Base-by-base conservation (phyloP, 2,329 filamentous ascomycete species). In the Aciculosporium take region DNA sequence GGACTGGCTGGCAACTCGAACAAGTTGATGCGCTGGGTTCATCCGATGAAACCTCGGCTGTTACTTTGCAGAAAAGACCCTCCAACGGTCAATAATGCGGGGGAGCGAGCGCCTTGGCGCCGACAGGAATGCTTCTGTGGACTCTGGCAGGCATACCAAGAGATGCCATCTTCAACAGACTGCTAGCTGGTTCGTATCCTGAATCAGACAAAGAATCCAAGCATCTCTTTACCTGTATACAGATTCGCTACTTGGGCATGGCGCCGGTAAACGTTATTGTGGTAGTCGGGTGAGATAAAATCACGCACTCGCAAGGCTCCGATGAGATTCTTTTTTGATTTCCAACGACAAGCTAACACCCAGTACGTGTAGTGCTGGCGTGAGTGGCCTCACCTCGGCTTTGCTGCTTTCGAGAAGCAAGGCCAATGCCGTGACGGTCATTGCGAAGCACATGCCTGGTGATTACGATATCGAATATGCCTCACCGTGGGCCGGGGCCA, bases 381-480 rank as follows among this genome's bases (percentile, higher is more conserved):
- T 74, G 34, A 63, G 63, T 24, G 70, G 70, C 45, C 60, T 74
- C 44, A 73, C 70, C 12, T 63, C 66, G 33, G 70, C 70, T 3
- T 55, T 71, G 32, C 53, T 69, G 35, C 59, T 74, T 27, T 62
- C 69, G 5, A 67, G 60, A 49, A 59, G 60, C 49, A 58, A 62
- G 39, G 56, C 51, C 28, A 67, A 70, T 46, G 55, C 49, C 15
- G 57, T 93, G 48, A 87, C 83, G 0, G 67, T 93, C 28, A 67
- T 86, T 25, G 81, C 85, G 5, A 93, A 89, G 55, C 83, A 94
- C 57, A 91, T 94, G 81, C 88, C 88, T 0, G 88, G 88, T 28
- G 88, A 95, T 64, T 91, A 89, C 60, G 83, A 89, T 49, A 81
- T 88, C 50, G 82, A 93, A 66, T 95, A 94, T 58, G 80, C 84